phyloP scores from a whole-genome alignment of 2,329 filamentous ascomycete genomes.

The Neospermospora avenae region DNA sequence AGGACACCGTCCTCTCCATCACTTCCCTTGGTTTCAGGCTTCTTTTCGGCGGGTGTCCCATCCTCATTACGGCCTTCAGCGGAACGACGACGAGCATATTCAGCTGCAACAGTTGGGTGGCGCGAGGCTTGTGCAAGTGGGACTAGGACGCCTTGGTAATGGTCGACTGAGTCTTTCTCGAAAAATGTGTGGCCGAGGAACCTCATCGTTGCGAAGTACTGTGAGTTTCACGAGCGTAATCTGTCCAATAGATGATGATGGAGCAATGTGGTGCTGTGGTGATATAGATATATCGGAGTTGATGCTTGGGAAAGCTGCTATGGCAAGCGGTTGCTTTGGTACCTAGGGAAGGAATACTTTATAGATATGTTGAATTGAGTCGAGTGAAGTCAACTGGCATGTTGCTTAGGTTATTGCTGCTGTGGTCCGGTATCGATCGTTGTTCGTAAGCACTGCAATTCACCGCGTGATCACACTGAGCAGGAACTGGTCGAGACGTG shows the following conservation, averaged over 20 bases:
- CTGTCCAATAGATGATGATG: neutral
- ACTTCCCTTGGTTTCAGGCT: conserved; percentile 1
- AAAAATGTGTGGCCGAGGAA: conserved; percentile 46
- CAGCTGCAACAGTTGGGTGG: conserved; percentile 36
- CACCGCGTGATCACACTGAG: conserved; percentile 1
- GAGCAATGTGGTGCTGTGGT: conserved; percentile 6
- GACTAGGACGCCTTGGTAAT: conserved; percentile 49
- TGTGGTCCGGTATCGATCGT: neutral
- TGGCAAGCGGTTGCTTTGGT: conserved; percentile 5
- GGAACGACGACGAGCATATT: conserved; percentile 34
- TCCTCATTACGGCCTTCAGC: conserved; percentile 22
- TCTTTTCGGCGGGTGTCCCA: conserved; percentile 3
- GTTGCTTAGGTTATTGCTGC: neutral
- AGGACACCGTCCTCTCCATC: conserved; percentile 44
- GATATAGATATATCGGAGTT: neutral
- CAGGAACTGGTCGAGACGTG: neutral
- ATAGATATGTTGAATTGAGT: neutral
- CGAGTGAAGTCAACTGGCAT: neutral
- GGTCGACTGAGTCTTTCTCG: conserved; percentile 46
- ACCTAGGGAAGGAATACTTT: neutral
- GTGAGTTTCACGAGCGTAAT: neutral
- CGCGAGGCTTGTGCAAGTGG: conserved; percentile 45
- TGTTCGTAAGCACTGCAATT: neutral
- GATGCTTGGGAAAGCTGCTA: conserved; percentile 5
- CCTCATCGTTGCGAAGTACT: conserved; percentile 17